Conservation (phyloP, 2,329 filamentous ascomycete species). For the Pseudogymnoascus sp. region DNA sequence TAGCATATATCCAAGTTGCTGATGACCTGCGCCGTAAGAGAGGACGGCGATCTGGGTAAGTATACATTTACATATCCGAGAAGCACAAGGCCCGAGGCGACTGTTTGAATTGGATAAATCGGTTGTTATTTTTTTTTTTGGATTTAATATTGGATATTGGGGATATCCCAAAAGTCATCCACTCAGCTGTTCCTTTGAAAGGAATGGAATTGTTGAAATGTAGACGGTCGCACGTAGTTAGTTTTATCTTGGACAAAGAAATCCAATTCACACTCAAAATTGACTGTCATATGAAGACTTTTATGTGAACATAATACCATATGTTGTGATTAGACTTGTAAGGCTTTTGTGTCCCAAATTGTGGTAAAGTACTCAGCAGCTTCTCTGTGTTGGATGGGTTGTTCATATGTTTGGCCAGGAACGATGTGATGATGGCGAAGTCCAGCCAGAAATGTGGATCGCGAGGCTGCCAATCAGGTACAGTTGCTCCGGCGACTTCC, state of each 20-base stretch:
- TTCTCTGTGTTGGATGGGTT: neutral
- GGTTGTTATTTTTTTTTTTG: neutral
- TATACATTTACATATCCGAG: neutral
- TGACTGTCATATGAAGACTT: neutral
- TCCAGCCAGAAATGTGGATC: slow-evolving; percentile 6
- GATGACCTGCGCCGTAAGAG: neutral
- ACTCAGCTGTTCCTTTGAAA: neutral
- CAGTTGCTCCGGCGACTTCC: slow-evolving; percentile 6
- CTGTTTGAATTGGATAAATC: neutral
- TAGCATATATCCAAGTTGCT: neutral
- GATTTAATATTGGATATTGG: neutral
- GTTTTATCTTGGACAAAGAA: neutral
- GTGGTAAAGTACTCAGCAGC: neutral
- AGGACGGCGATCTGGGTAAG: neutral
- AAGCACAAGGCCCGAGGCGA: neutral
- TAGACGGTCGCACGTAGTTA: neutral
- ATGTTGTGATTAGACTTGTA: neutral
- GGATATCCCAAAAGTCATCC: neutral
- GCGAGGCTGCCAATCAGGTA: slow-evolving; percentile 5
- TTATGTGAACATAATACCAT: neutral
- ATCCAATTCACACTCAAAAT: neutral
- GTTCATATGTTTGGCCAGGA: neutral
- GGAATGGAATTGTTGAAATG: neutral
- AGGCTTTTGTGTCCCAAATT: neutral
- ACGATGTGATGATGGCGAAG: neutral